Evolutionary conservation across 257 asterid genomes (phyloP).

Genomic region (Ehretia macrophylla): DNA sequence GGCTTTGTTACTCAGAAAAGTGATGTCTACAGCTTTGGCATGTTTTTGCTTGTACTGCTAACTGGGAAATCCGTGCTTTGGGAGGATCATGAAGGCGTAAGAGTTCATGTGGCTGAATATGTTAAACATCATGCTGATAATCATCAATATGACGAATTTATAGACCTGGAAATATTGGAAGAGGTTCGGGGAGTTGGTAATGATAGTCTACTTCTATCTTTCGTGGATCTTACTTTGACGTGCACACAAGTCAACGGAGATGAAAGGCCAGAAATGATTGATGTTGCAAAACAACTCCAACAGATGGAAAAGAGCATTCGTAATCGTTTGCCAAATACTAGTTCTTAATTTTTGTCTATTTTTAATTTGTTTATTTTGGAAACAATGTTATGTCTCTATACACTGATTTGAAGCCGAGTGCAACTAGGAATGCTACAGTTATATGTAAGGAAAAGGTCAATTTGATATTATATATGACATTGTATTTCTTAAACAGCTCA

Average conservation of each 20-base stretch:
- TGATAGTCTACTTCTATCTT: too few relatives aligned
- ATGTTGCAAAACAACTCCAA: neutral
- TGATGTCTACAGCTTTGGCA: constrained; percentile 13
- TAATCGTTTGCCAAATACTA: too few relatives aligned
- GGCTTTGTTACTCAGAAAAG: neutral
- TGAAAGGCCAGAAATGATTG: neutral
- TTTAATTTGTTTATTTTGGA: too few relatives aligned
- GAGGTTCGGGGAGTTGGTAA: too few relatives aligned
- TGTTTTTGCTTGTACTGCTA: constrained; percentile 5
- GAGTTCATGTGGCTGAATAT: neutral
- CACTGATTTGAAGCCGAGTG: too few relatives aligned
- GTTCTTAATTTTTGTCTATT: too few relatives aligned
- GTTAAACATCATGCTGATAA: neutral
- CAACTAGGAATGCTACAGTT: too few relatives aligned
- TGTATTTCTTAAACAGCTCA: too few relatives aligned
- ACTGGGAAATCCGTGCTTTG: constrained; percentile 5
- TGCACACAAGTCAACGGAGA: neutral
- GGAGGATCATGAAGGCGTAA: neutral
- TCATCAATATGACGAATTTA: neutral
- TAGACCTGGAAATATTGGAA: neutral
- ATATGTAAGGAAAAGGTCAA: too few relatives aligned
- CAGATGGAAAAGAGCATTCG: neutral
- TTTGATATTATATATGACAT: too few relatives aligned
- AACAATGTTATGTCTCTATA: too few relatives aligned
- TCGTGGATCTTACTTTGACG: neutral